Conservation (phyloP, 495 filamentous ascomycete genomes). For the Tuber borchii region DNA sequence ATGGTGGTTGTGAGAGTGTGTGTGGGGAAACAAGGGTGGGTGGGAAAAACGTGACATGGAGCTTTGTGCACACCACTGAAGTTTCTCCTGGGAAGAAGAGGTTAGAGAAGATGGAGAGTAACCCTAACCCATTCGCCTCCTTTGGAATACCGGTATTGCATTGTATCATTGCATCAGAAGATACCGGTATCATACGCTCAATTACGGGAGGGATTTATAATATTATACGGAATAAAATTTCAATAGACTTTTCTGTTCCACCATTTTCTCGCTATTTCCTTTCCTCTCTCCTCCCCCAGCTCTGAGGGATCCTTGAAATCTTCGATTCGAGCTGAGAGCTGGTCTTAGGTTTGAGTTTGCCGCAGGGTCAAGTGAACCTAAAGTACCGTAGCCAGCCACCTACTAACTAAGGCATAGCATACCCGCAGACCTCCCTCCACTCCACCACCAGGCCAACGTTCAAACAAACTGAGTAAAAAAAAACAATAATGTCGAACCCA, state of each 20-base stretch:
- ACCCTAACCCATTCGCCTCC: constrained; percentile 12
- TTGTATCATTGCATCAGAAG: not conserved
- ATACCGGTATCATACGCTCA: too few relatives aligned
- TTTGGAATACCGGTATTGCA: not conserved
- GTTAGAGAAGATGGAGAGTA: not conserved
- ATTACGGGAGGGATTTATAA: not conserved
- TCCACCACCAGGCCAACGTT: constrained; percentile 19
- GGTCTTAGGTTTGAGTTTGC: not conserved
- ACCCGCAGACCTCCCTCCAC: not conserved
- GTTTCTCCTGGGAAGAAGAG: not conserved
- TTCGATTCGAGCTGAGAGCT: not conserved
- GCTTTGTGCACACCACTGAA: not conserved
- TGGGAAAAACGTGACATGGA: not conserved
- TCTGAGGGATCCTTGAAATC: not conserved
- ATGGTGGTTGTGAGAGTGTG: not conserved
- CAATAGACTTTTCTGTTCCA: not conserved
- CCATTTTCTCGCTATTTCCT: not conserved
- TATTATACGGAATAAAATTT: not conserved
- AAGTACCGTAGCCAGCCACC: not conserved
- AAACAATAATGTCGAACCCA: not conserved
- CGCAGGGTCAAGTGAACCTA: not conserved
- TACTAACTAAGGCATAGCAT: not conserved
- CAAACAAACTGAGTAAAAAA: constrained; percentile 13
- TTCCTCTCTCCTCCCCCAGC: not conserved
- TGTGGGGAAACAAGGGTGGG: not conserved